Base-by-base conservation (phyloP, 2,329 filamentous ascomycete species). In the Mycosphaerella arachidis region DNA sequence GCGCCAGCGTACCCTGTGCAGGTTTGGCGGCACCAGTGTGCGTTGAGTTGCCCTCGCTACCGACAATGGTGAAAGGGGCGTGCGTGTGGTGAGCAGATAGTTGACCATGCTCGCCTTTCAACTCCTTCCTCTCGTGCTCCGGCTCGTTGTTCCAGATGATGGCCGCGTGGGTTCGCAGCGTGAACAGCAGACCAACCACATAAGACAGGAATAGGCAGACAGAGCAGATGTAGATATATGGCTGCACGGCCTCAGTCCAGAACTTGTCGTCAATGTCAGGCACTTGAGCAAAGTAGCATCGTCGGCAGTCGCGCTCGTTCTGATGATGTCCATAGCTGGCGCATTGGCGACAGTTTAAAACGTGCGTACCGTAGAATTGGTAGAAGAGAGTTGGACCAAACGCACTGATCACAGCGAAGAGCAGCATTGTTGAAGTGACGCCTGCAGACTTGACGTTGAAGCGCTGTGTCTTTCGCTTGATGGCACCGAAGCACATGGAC, bases 401-500 rank as follows among this genome's bases (percentile, higher is more conserved):
- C 8, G 93, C 91, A 63, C 90, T 93, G 68, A 99, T 94, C 43
- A 96, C 90, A 27, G 94, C 93, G 73, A 99, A 99, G 9, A 99
- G 82, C 58, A 99, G 79, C 94, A 99, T 99, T 0, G 94, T 99
- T 1, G 92, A 97, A 0, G 93, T 97, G 35, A 97, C 94, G 72
- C 94, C 92, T 31, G 94, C 94, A 35, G 93, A 97, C 71, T 88
- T 91, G 64, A 94, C 92, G 72, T 99, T 99, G 82, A 99, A 99
- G 46, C 94, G 88, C 73, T 99, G 94, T 1, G 94, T 99, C 79
- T 99, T 99, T 69, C 95, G 87, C 78, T 96, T 96, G 72, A 99
- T 88, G 18, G 95, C 95, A 48, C 94, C 94, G 71, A 97, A 99
- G 75, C 94, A 99, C 94, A 99, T 99, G 59, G 93, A 97, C 35